Conservation (phyloP, 169 alveolate species). For the Cryptosporidium muris region DNA sequence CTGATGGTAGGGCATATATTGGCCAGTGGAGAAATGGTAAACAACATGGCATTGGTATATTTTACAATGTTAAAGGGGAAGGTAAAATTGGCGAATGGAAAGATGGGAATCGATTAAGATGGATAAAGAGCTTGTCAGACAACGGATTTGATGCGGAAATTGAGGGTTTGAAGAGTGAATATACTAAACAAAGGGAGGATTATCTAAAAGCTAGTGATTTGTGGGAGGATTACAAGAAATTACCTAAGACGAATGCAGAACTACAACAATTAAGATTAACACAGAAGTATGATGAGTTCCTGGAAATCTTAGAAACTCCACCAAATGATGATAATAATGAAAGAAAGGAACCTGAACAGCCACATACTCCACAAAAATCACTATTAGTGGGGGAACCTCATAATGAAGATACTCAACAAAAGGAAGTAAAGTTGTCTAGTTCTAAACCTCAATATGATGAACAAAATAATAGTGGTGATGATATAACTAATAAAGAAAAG, state of each 20-base stretch:
- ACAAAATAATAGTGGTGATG: neutral
- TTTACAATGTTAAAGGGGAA: constrained; percentile 61
- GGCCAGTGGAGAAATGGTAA: constrained; percentile 76
- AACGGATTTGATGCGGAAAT: constrained; percentile 38
- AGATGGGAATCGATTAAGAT: constrained; percentile 72
- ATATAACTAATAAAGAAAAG: neutral
- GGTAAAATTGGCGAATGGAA: constrained; percentile 75
- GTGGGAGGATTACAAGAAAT: constrained; percentile 31
- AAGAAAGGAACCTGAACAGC: neutral
- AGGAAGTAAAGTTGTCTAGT: neutral
- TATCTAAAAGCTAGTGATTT: constrained; percentile 50
- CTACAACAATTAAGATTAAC: constrained; percentile 41
- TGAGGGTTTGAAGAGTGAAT: constrained; percentile 63
- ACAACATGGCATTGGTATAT: constrained; percentile 76
- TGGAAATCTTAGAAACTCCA: neutral
- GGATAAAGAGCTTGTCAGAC: constrained; percentile 68
- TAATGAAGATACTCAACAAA: neutral
- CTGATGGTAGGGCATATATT: constrained; percentile 76
- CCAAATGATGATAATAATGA: neutral
- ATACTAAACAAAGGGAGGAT: constrained; percentile 62
- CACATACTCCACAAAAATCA: neutral
- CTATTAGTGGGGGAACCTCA: neutral
- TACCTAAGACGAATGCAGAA: constrained; percentile 44
- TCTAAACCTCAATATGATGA: neutral
- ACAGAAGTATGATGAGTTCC: constrained; percentile 39